Percentiles rank a stretch among this genome's conserved stretches.
These are phyloP conservation scores for Paspalum vaginatum DNA, from an alignment of 176 grass and related monocot genomes.

Conservation along the genomic window DNA sequence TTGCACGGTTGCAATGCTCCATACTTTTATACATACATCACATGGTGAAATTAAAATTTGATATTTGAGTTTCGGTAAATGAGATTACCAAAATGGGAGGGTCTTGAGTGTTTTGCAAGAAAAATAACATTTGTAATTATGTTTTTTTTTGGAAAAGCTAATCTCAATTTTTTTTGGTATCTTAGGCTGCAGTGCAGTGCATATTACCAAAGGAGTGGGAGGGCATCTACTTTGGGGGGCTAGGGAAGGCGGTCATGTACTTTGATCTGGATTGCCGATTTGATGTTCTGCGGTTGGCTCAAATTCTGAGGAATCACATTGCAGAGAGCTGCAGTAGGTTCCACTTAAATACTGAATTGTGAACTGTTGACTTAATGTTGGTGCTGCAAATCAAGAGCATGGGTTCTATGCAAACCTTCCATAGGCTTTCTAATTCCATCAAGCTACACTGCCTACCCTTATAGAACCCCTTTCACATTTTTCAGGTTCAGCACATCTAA, in stretches of 20 bases:
- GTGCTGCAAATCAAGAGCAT: slow-evolving; percentile 8
- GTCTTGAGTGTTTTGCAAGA: background rate
- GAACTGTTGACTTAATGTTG: slow-evolving; percentile 4
- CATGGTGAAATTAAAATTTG: background rate
- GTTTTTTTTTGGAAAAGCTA: background rate
- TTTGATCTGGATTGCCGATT: slow-evolving; percentile 87
- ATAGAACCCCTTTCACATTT: slow-evolving; percentile 24
- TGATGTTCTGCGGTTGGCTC: slow-evolving; percentile 74
- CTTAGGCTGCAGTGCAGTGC: slow-evolving; percentile 75
- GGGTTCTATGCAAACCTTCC: background rate
- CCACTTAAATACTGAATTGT: background rate
- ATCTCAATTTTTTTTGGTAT: slow-evolving; percentile 13
- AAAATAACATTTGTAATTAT: background rate
- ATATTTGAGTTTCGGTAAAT: background rate
- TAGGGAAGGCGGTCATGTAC: slow-evolving; percentile 69
- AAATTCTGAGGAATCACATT: slow-evolving; percentile 69
- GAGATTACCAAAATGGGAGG: background rate
- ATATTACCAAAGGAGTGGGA: slow-evolving; percentile 82
- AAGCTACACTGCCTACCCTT: background rate
- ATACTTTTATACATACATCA: background rate
- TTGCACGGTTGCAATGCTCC: background rate
- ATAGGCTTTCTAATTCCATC: background rate
- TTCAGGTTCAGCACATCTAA: slow-evolving; percentile 53
- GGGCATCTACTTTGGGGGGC: slow-evolving; percentile 72
- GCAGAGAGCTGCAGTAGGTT: slow-evolving; percentile 40